phyloP scores from a whole-genome alignment of 306 rosid species.

The Carpinus fangiana region DNA sequence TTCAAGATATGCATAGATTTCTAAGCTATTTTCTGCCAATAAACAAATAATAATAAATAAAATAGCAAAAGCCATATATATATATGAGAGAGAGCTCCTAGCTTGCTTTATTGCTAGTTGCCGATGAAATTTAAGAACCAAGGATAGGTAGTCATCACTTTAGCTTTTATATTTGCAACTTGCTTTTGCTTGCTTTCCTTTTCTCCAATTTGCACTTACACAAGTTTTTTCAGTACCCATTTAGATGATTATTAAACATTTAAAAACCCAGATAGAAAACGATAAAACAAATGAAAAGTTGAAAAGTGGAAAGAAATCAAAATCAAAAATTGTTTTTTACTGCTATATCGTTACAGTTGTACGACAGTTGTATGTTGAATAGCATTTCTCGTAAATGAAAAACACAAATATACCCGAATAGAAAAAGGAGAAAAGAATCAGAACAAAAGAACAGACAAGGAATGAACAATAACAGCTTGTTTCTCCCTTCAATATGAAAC shows the following conservation, averaged over 20 bases:
- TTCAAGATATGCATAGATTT: background rate
- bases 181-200: background rate
- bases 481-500: background rate
- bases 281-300: background rate
- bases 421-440: background rate
- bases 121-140: background rate
- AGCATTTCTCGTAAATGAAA: background rate
- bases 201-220: background rate
- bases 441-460: conserved; percentile 3
- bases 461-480: background rate
- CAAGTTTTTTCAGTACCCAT: background rate
- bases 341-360: no score
- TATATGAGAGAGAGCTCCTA: background rate
- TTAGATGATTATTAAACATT: background rate
- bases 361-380: no score
- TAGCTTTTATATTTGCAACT: background rate
- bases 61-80: background rate
- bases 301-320: background rate
- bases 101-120: background rate
- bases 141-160: background rate
- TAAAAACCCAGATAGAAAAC: background rate
- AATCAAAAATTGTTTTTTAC: background rate
- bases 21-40: background rate
- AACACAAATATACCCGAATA: no score
- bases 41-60: background rate